Percentiles rank a stretch among this genome's conserved stretches.
phyloP scores from a whole-genome alignment of 352 stramenopile genomes.

The Phytophthora chlamydospora region DNA sequence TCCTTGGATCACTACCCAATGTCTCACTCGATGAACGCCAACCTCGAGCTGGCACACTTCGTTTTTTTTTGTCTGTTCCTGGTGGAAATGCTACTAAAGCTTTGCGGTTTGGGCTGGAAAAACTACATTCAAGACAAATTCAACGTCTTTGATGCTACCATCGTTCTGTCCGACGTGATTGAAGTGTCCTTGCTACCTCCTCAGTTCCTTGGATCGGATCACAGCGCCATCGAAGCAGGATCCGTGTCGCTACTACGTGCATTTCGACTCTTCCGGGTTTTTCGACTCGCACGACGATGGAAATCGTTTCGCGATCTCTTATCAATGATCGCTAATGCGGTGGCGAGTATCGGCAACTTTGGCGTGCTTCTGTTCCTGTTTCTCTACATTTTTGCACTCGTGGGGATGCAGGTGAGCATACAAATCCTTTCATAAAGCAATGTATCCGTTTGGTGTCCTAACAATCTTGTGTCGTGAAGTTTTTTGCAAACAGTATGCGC shows the following conservation, averaged over 20 bases:
- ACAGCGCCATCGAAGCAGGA: conserved; percentile 43
- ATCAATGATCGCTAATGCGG: conserved; percentile 79
- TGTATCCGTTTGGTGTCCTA: too few species aligned
- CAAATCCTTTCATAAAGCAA: too few species aligned
- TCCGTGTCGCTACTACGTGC: conserved; percentile 80
- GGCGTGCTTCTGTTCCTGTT: conserved; percentile 94
- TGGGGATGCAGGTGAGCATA: conserved; percentile 81
- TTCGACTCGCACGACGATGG: conserved; percentile 95
- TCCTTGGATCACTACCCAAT: conserved; percentile 83
- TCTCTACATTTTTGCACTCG: conserved; percentile 93
- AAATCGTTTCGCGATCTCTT: conserved; percentile 91
- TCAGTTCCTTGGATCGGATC: conserved; percentile 45
- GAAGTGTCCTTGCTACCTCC: conserved; percentile 61
- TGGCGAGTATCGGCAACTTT: conserved; percentile 94
- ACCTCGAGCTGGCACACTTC: conserved; percentile 77
- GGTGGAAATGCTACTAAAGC: conserved; percentile 79
- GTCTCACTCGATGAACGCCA: conserved; percentile 34
- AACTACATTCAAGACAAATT: conserved; percentile 73
- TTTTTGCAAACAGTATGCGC: conserved; percentile 94
- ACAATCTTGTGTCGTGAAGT: conserved; percentile 31
- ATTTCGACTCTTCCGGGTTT: conserved; percentile 92
- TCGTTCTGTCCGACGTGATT: conserved; percentile 66
- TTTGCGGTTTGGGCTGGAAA: conserved; percentile 65
- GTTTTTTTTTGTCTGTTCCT: conserved; percentile 66
- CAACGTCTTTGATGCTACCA: conserved; percentile 81